A percentile compares a stretch with the other conserved stretches of the same genome.
Evolutionary conservation across 225 moss, liverwort and hornwort genomes (phyloP).

Genomic region (Thuidium tamariscinum): DNA sequence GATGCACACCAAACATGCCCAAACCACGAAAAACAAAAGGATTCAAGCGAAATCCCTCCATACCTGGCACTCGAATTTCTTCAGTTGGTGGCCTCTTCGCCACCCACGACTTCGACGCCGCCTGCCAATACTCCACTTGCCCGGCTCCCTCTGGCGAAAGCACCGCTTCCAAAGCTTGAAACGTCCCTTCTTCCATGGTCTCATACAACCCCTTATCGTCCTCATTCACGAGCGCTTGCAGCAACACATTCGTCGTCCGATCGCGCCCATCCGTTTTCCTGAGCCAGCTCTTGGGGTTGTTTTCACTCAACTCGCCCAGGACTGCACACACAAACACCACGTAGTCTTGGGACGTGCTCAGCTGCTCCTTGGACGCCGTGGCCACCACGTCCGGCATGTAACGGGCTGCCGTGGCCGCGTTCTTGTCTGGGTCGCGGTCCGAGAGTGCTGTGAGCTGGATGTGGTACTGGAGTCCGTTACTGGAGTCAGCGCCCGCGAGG

Average conservation of each 20-base stretch:
- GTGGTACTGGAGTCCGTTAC: background rate
- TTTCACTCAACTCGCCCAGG: background rate
- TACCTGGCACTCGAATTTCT: background rate
- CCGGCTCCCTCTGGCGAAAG: background rate
- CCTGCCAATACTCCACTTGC: background rate
- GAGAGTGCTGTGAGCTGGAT: slow-evolving; percentile 1
- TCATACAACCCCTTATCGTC: background rate
- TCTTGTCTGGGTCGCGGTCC: background rate
- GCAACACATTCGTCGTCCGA: background rate
- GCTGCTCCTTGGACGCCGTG: background rate
- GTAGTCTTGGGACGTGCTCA: background rate
- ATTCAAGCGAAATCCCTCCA: background rate
- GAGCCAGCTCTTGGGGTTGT: background rate
- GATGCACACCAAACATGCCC: background rate
- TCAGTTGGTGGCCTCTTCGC: background rate
- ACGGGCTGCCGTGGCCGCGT: background rate
- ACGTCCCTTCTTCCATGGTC: background rate
- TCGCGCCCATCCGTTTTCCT: background rate
- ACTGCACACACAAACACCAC: slow-evolving; percentile 3
- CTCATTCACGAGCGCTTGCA: background rate
- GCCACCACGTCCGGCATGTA: slow-evolving; percentile 7
- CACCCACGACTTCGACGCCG: background rate
- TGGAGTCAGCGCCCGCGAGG: background rate
- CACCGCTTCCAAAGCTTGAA: background rate
- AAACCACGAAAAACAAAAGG: background rate